These are phyloP conservation scores for Boletus sp. DNA, from an alignment of 768 basidiomycete species.

Conservation along the genomic window DNA sequence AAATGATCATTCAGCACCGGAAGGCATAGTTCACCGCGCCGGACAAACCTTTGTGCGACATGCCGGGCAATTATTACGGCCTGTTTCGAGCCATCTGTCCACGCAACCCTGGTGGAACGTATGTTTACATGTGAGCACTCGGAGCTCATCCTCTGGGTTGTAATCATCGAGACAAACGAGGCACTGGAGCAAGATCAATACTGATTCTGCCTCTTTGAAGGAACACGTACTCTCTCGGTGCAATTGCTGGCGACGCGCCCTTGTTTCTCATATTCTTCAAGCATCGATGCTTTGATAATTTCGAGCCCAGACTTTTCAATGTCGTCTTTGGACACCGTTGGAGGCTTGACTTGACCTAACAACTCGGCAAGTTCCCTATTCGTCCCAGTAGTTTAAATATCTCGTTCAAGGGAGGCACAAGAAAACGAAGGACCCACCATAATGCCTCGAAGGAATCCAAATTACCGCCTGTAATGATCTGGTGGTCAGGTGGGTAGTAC, in stretches of 20 bases:
- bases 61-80: conserved; percentile 89
- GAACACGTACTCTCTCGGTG: conserved; percentile 63
- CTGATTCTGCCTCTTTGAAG: background rate
- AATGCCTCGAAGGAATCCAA: conserved; percentile 80
- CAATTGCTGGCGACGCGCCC: conserved; percentile 76
- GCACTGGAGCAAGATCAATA: conserved; percentile 45
- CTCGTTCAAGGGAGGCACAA: background rate
- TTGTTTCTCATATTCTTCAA: conserved; percentile 54
- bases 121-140: conserved; percentile 81
- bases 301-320: conserved; percentile 83
- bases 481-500: conserved; percentile 91
- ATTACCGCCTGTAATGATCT: conserved; percentile 77
- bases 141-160: conserved; percentile 69
- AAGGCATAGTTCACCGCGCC: background rate
- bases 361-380: conserved; percentile 79
- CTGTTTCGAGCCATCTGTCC: conserved; percentile 83
- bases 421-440: conserved; percentile 45
- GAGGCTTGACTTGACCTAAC: conserved; percentile 78
- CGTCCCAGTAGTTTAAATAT: background rate
- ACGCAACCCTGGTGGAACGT: conserved; percentile 90
- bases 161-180: conserved; percentile 90
- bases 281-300: conserved; percentile 55
- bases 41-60: conserved; percentile 71
- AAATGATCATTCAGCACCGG: background rate
- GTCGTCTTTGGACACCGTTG: conserved; percentile 79